phyloP scores from a whole-genome alignment of 1,284 basidiomycete genomes.

The Kalmanozyma brasiliensis region DNA sequence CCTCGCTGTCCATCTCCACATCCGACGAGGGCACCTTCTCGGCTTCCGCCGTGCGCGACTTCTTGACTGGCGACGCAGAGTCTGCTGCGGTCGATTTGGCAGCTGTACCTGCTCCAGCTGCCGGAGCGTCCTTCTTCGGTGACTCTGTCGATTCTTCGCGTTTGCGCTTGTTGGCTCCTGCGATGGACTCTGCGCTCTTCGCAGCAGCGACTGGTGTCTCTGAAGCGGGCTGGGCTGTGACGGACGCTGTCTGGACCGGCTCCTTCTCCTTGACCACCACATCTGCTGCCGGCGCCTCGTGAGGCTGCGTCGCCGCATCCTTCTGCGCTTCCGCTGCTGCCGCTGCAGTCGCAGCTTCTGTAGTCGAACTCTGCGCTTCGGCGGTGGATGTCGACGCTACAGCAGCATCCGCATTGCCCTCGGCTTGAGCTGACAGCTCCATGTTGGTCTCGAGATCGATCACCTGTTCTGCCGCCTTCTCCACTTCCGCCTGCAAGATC shows the following conservation, averaged over 20 bases:
- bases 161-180: slow-evolving; percentile 30
- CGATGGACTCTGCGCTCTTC: not conserved
- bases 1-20: slow-evolving; percentile 39
- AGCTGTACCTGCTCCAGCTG: not conserved
- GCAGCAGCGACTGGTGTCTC: not conserved
- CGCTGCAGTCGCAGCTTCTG: not conserved
- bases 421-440: slow-evolving; percentile 34
- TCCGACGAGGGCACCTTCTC: slow-evolving; percentile 19
- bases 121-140: not conserved
- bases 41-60: slow-evolving; percentile 14
- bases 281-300: slow-evolving; percentile 27
- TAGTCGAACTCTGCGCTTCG: not conserved
- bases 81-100: slow-evolving; percentile 3
- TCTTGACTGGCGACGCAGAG: slow-evolving; percentile 20
- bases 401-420: slow-evolving; percentile 13
- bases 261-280: slow-evolving; percentile 41
- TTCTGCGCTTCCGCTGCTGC: slow-evolving; percentile 4
- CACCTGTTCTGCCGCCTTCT: slow-evolving; percentile 29
- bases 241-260: not conserved
- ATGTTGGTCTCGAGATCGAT: slow-evolving; percentile 37
- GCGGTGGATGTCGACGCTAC: not conserved
- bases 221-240: not conserved
- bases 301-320: not conserved
- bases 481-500: slow-evolving; percentile 19
- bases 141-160: slow-evolving; percentile 16